Conservation (phyloP, 2,329 filamentous ascomycete genomes). For the Dothistroma septosporum region DNA sequence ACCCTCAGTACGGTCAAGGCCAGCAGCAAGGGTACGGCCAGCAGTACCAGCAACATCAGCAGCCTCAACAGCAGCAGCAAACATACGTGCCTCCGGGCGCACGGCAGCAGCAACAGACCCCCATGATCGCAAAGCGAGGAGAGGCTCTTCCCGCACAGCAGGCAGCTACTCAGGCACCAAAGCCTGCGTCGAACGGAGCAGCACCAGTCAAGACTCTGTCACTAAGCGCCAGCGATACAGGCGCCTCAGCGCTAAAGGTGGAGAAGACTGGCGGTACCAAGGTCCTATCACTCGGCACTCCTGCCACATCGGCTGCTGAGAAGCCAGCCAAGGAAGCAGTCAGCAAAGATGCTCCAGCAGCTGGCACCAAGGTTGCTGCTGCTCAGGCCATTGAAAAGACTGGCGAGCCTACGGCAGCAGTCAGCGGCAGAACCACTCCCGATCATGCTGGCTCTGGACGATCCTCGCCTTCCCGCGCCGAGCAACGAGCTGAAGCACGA, state of each 20-base stretch:
- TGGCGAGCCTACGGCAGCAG: slow-evolving; percentile 61
- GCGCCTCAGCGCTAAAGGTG: slow-evolving; percentile 53
- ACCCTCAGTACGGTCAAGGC: slow-evolving; percentile 41
- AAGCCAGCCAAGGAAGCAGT: slow-evolving; percentile 40
- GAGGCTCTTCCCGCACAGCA: slow-evolving; percentile 49
- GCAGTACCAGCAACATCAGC: slow-evolving; percentile 46
- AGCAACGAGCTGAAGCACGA: slow-evolving; percentile 55
- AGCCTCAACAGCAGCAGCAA: slow-evolving; percentile 47
- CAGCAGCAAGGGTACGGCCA: slow-evolving; percentile 37
- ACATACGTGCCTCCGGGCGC: slow-evolving; percentile 46
- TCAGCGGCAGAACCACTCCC: slow-evolving; percentile 69
- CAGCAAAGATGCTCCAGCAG: slow-evolving; percentile 51
- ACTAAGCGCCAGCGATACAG: slow-evolving; percentile 47
- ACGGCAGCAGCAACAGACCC: slow-evolving; percentile 50
- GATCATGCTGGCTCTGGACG: slow-evolving; percentile 72
- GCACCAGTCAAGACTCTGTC: slow-evolving; percentile 58
- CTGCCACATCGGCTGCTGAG: slow-evolving; percentile 47
- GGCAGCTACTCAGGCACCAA: slow-evolving; percentile 42
- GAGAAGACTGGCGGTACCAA: slow-evolving; percentile 55
- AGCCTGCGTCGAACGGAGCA: slow-evolving; percentile 49
- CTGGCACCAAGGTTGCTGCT: slow-evolving; percentile 78
- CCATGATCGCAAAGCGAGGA: slow-evolving; percentile 61
- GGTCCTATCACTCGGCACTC: slow-evolving; percentile 63
- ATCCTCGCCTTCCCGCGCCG: slow-evolving; percentile 60
- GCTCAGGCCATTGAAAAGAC: slow-evolving; percentile 90